Percentiles rank a stretch among this genome's conserved stretches.
These are phyloP conservation scores for Fusarium bulbicola DNA, from an alignment of 2,329 filamentous ascomycete genomes.

Conservation along the genomic window DNA sequence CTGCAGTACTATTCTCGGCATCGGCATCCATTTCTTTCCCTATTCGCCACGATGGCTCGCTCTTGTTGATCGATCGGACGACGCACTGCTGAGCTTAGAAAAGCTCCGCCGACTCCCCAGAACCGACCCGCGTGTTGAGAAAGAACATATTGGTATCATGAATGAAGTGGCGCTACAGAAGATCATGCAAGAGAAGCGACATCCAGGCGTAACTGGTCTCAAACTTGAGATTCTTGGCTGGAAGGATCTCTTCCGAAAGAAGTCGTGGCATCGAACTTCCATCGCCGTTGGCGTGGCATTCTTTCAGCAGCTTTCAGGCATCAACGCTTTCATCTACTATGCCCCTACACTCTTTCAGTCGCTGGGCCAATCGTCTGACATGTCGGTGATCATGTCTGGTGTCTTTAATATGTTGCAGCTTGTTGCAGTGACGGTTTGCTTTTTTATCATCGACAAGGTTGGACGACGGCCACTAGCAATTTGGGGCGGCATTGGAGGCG, in stretches of 20 bases:
- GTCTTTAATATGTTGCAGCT: slow-evolving; percentile 48
- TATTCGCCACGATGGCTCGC: slow-evolving; percentile 59
- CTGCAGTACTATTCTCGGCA: slow-evolving; percentile 38
- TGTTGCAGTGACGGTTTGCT: slow-evolving; percentile 41
- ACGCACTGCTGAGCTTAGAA: slow-evolving; percentile 49
- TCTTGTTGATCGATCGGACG: slow-evolving; percentile 50
- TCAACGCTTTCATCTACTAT: slow-evolving; percentile 38
- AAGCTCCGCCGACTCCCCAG: slow-evolving; percentile 53
- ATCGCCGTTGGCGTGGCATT: slow-evolving; percentile 34
- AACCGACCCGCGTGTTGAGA: slow-evolving; percentile 52
- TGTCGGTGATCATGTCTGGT: slow-evolving; percentile 45
- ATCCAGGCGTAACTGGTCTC: neutral
- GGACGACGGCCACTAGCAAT: slow-evolving; percentile 41
- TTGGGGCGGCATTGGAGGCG: slow-evolving; percentile 22
- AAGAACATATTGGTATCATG: neutral
- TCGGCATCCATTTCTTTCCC: slow-evolving; percentile 56
- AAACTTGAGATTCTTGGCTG: slow-evolving; percentile 12
- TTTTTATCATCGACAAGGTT: slow-evolving; percentile 45
- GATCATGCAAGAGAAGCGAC: neutral
- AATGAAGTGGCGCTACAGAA: neutral
- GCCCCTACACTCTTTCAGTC: slow-evolving; percentile 41
- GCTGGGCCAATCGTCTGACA: slow-evolving; percentile 41
- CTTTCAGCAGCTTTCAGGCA: slow-evolving; percentile 40
- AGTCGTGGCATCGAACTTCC: neutral
- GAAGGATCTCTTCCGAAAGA: slow-evolving; percentile 10